Percentiles rank a stretch among this genome's conserved stretches.
These are phyloP conservation scores for Aegilops umbellulata DNA, from an alignment of 176 grass and related monocot species.

Conservation along the genomic window DNA sequence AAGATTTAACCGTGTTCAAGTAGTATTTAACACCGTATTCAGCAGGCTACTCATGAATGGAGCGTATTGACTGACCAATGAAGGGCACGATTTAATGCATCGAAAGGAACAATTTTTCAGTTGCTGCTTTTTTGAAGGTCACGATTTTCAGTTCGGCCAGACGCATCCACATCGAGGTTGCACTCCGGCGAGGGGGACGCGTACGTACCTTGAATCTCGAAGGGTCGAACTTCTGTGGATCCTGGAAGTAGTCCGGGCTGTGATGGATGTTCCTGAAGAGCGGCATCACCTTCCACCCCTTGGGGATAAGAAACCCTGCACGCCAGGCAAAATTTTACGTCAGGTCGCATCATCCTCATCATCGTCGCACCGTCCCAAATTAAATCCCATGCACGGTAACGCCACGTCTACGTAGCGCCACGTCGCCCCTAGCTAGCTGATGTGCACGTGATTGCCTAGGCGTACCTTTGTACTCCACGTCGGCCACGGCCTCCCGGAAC, in stretches of 20 bases:
- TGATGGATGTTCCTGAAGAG: conserved; percentile 96
- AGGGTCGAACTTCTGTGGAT: conserved; percentile 84
- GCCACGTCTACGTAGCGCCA: conserved; percentile 24
- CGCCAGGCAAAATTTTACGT: conserved; percentile 8
- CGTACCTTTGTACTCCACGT: conserved; percentile 98
- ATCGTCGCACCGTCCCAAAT: conserved; percentile 18
- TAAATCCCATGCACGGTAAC: neutral
- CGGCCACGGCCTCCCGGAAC: conserved; percentile 89
- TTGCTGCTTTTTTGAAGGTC: neutral
- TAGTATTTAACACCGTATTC: neutral
- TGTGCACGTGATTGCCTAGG: neutral
- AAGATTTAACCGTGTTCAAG: neutral
- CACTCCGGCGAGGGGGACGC: neutral
- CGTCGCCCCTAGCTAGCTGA: neutral
- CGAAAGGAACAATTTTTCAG: conserved; percentile 28
- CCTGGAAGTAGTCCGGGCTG: conserved; percentile 70
- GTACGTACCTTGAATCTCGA: conserved; percentile 88
- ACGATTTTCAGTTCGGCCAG: conserved; percentile 14
- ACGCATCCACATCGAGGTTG: conserved; percentile 10
- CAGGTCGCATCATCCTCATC: no score
- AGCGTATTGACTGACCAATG: neutral
- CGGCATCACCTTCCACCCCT: conserved; percentile 99
- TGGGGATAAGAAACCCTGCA: conserved; percentile 89
- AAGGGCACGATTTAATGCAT: conserved; percentile 11
- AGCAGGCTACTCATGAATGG: neutral